Evolutionary conservation across 768 basidiomycete species (phyloP).

Genomic region (Bullera alba): DNA sequence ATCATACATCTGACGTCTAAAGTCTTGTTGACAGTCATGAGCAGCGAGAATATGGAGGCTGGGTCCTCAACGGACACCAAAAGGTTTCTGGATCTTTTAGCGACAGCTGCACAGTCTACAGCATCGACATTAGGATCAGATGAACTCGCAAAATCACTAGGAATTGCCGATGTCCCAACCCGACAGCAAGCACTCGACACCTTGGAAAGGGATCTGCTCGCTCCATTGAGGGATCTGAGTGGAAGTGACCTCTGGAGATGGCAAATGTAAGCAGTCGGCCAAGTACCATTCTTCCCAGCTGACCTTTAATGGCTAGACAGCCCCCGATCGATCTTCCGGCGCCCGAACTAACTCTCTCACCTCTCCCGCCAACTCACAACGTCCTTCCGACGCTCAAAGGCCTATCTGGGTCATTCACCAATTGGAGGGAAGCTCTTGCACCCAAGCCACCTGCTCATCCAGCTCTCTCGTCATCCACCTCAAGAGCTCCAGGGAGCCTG

Average conservation of each 20-base stretch:
- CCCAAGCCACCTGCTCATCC: slow-evolving; percentile 46
- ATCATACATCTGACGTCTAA: no score
- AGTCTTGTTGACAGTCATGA: no score
- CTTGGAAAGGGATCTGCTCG: slow-evolving; percentile 68
- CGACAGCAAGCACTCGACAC: slow-evolving; percentile 43
- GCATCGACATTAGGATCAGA: slow-evolving; percentile 8
- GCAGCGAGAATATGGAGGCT: no score
- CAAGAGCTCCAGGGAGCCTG: slow-evolving; percentile 70
- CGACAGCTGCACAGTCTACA: neutral
- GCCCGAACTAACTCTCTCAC: slow-evolving; percentile 48
- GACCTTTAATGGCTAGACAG: slow-evolving; percentile 11
- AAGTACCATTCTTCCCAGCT: neutral
- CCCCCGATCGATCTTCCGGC: slow-evolving; percentile 58
- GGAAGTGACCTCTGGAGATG: slow-evolving; percentile 69
- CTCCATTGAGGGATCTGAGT: slow-evolving; percentile 62
- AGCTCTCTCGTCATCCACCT: slow-evolving; percentile 75
- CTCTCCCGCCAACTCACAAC: slow-evolving; percentile 38
- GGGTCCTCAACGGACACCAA: neutral
- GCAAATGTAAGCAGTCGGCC: slow-evolving; percentile 60
- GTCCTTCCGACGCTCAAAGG: slow-evolving; percentile 34
- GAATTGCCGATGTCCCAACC: slow-evolving; percentile 18
- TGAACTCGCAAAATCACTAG: slow-evolving; percentile 25
- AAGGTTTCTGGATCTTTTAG: neutral
- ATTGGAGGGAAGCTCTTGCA: slow-evolving; percentile 57
- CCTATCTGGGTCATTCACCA: slow-evolving; percentile 33